These are phyloP conservation scores for Leccinum brunneo-olivaceum DNA, from an alignment of 1,284 basidiomycete genomes.

Conservation along the genomic window DNA sequence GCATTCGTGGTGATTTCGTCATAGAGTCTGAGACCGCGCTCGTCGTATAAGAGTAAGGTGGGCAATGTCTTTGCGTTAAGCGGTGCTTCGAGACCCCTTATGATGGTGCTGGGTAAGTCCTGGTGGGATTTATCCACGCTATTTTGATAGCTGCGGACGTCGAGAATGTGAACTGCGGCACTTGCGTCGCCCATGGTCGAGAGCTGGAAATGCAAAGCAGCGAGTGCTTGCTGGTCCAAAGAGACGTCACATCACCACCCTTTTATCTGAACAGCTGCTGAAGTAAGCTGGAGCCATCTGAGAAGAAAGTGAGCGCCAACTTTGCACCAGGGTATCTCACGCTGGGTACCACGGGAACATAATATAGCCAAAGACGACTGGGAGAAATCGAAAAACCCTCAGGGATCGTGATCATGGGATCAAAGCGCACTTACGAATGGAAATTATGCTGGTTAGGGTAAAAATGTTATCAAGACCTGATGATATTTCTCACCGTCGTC, in stretches of 20 bases:
- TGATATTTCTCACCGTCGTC: too few species aligned
- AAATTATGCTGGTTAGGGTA: background rate
- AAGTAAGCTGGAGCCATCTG: constrained; percentile 18
- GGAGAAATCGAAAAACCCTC: background rate
- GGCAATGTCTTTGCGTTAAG: constrained; percentile 63
- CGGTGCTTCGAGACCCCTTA: constrained; percentile 50
- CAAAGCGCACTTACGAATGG: background rate
- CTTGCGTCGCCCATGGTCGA: constrained; percentile 21
- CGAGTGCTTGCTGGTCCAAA: background rate
- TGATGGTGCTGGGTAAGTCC: constrained; percentile 42
- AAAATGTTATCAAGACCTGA: background rate
- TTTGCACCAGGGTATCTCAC: background rate
- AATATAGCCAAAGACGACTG: background rate
- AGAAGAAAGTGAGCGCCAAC: too few species aligned
- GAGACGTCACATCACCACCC: background rate
- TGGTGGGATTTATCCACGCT: constrained; percentile 6
- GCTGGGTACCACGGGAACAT: background rate
- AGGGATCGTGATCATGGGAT: constrained; percentile 1
- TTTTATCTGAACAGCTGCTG: constrained; percentile 18
- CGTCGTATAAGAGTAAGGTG: constrained; percentile 84
- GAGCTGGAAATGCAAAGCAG: background rate
- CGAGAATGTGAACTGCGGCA: constrained; percentile 18
- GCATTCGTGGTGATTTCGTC: constrained; percentile 79
- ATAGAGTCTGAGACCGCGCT: constrained; percentile 76
- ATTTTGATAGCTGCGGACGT: constrained; percentile 20